Base-by-base conservation (phyloP, 768 basidiomycete species). In the Amanita pallidorosea region DNA sequence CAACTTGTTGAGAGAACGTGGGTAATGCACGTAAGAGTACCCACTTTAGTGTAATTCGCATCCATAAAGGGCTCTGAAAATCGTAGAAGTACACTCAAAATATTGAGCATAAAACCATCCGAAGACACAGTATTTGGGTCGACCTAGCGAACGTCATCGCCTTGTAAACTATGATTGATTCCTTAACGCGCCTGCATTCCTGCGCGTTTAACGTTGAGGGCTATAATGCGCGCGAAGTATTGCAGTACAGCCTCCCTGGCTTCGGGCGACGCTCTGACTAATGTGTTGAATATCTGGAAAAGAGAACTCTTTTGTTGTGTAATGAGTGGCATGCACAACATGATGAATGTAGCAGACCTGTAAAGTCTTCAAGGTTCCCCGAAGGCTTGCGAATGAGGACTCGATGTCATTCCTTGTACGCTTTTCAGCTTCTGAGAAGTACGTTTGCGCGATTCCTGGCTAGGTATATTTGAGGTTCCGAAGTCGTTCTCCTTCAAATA, bases 1-100 rank as follows among this genome's bases (percentile, higher is more conserved):
- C 22, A 41, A 50, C 15, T 54, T 11, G 52, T 31, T 43, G 25
- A 45, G 43, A 43, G 40, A 47, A 9, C 2, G 8, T 20, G 22
- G 47, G 8, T 12, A 5, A 31, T 23, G 40, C 36, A 25, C n/a
- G 29, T 25, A 22, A 13, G 42, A n/a, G 1, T 7, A 23, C 46
- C 23, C 52, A 87, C 93, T 77, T 96, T 98, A 38, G 84, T 79
- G 58, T 85, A 97, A 49, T 75, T 80, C 1, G 88, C 82, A 63
- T 98, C 95, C 75, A 98, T 90, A 60, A 97, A 95, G 0, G 95
- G 95, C 57, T 94, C 90, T 25, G 91, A 85, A 59, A 99, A 86
- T 12, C 82, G 79, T 43, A 92, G 72, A 20, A 98, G 66, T 12
- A 96, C 69, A n/a, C 74, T 74, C 57, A 94, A 88, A 29, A 94